Evolutionary conservation across 2,329 filamentous ascomycete genomes (phyloP), one percentile per base, ranked within the genome.

Genomic region (Aspergillus brunneoviolaceus): DNA sequence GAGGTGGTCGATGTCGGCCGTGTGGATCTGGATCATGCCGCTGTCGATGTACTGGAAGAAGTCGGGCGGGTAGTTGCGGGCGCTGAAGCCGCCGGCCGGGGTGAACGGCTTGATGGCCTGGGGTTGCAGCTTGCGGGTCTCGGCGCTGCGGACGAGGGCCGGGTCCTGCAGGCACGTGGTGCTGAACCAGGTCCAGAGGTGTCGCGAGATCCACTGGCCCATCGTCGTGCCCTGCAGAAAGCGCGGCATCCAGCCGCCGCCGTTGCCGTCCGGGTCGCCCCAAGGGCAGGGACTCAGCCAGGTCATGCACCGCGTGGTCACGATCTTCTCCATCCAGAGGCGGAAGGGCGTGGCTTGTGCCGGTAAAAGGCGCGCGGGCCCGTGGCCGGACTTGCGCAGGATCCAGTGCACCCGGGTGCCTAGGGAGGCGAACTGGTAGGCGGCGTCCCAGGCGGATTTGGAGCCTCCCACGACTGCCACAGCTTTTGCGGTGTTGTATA

Each of bases 401-500:
- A 88, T 74, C 78, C 85, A 81, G 56, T 84, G 79, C 9, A 87
- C 85, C 55, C 80, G 74, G 12, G 80, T 77, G 4, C 83, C 84
- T 1, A 77, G 70, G 1, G 76, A 74, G 6, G 82, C 84, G 48
- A 82, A 83, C 2, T 81, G 77, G 64, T 87, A 87, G 1, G 82
- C 83, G 3, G 82, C 80, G 65, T 89, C 86, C 76, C 81, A 87
- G 2, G 83, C 83, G 1, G 82, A 85, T 67, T 89, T 89, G 5
- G 77, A 80, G 0, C 78, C 83, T 4, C 85, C 86, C 1, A 87
- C 73, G 2, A 88, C 79, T 0, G 84, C 82, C 2, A 79, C 0
- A 80, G 75, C 21, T 64, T 77, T 61, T 59, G 74, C 65, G 67
- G 59, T 60, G 69, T 58, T 10, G 53, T 63, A 21, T 67, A 56